phyloP scores from a whole-genome alignment of 2,329 filamentous ascomycete genomes.

The Raffaelea albimanens region DNA sequence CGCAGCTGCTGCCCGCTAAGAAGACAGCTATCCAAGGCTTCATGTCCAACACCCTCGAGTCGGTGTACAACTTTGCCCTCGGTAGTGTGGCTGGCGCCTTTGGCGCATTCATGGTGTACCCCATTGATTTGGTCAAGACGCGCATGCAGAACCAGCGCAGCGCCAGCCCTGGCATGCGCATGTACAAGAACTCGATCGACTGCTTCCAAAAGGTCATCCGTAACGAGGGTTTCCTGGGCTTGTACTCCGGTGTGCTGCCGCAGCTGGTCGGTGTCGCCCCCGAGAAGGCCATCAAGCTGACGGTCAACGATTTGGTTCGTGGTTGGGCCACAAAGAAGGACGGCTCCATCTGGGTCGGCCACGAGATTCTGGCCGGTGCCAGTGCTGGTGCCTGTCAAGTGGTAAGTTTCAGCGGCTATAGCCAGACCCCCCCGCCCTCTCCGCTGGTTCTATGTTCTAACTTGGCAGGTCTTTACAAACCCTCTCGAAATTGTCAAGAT shows the following conservation, averaged over 20 bases:
- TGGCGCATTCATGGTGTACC: constrained; percentile 98
- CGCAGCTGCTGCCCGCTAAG: constrained; percentile 20
- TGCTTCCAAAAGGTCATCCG: constrained; percentile 87
- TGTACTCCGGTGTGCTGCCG: constrained; percentile 91
- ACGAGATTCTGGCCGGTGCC: constrained; percentile 82
- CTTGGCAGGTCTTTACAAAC: constrained; percentile 77
- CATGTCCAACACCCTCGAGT: constrained; percentile 60
- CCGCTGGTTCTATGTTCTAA: neutral
- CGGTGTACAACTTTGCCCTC: constrained; percentile 80
- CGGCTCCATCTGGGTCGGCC: constrained; percentile 58
- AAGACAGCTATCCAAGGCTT: constrained; percentile 47
- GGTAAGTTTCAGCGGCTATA: constrained; percentile 54
- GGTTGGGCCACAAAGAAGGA: constrained; percentile 64
- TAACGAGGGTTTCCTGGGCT: constrained; percentile 80
- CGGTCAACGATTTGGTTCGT: constrained; percentile 90
- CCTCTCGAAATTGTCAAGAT: constrained; percentile 99
- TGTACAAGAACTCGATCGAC: constrained; percentile 97
- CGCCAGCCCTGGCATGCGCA: constrained; percentile 67
- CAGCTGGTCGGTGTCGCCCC: constrained; percentile 97
- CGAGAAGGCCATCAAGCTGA: constrained; percentile 98
- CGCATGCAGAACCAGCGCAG: constrained; percentile 95
- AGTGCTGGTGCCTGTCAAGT: constrained; percentile 91
- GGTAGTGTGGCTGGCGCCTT: constrained; percentile 91
- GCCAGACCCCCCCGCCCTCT: too few relatives aligned
- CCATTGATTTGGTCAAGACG: constrained; percentile 97